Conservation (phyloP, 805 yeast species). For the Suhomyces kilbournensis region DNA sequence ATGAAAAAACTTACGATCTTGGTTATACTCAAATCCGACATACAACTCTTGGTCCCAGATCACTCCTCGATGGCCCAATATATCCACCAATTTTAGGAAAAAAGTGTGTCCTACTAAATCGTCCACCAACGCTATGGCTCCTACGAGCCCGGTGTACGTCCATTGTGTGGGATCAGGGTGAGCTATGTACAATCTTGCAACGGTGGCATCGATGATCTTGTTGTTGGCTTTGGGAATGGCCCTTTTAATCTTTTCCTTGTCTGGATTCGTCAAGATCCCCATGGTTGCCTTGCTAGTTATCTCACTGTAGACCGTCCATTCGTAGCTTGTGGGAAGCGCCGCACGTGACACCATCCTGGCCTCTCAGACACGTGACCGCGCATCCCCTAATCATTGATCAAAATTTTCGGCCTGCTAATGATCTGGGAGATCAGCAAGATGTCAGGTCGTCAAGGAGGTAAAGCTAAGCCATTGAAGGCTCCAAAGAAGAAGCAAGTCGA, state of each 20-base stretch:
- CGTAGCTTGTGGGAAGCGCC: neutral
- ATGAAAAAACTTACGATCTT: constrained; percentile 93
- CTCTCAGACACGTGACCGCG: neutral
- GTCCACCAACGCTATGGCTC: constrained; percentile 84
- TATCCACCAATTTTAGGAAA: constrained; percentile 85
- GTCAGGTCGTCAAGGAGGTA: constrained; percentile 98
- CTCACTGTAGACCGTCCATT: neutral
- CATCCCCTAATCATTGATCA: neutral
- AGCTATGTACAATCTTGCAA: constrained; percentile 86
- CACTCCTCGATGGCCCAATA: constrained; percentile 78
- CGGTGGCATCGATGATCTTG: constrained; percentile 84
- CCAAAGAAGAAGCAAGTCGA: constrained; percentile 80
- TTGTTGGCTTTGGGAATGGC: constrained; percentile 85
- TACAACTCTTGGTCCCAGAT: constrained; percentile 97
- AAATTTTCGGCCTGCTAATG: neutral
- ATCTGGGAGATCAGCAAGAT: constrained; percentile 31
- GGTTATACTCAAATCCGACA: constrained; percentile 83
- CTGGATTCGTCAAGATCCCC: constrained; percentile 46
- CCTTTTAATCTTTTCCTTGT: constrained; percentile 86
- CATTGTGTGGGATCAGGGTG: constrained; percentile 79
- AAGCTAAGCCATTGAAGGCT: constrained; percentile 84
- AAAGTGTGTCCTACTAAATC: constrained; percentile 94
- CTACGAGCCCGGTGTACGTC: constrained; percentile 85
- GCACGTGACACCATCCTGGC: neutral
- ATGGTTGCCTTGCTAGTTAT: constrained; percentile 13